Percentiles rank a stretch among this genome's conserved stretches.
Conservation (phyloP, 2,329 filamentous ascomycete genomes). For the Fusarium euwallaceae region DNA sequence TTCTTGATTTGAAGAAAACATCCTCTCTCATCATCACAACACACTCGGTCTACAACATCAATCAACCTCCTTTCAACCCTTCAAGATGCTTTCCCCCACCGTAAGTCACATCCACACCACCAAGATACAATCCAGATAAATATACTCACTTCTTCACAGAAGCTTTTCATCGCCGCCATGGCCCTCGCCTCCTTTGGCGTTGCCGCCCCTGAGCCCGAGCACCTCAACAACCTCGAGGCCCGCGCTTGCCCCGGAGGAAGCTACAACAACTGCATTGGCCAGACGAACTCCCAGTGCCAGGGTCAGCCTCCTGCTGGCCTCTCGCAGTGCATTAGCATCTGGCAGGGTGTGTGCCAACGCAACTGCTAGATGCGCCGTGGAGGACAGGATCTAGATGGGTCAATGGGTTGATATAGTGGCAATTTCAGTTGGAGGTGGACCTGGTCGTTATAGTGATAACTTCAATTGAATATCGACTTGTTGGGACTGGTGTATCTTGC, state of each 20-base stretch:
- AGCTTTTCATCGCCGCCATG: background rate
- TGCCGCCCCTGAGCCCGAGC: background rate
- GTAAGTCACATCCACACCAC: background rate
- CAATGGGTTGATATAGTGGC: background rate
- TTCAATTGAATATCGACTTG: background rate
- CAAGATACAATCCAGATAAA: no score
- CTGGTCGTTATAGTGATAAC: background rate
- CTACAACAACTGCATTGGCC: conserved; percentile 1
- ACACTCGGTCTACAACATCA: background rate
- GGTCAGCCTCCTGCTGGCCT: background rate
- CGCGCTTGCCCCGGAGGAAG: conserved; percentile 4
- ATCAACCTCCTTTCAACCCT: background rate
- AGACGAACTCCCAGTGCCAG: background rate
- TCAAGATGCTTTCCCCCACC: conserved; percentile 2
- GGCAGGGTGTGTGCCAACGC: background rate
- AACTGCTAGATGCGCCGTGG: background rate
- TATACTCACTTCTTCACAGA: background rate
- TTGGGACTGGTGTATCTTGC: background rate
- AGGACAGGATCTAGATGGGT: background rate
- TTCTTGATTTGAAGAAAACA: background rate
- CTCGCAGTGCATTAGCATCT: background rate
- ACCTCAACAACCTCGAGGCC: background rate
- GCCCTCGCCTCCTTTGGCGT: background rate
- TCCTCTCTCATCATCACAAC: background rate
- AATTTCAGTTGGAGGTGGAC: background rate